These are phyloP conservation scores for Ananas comosus DNA, from an alignment of 176 grass and related monocot species.

Conservation along the genomic window DNA sequence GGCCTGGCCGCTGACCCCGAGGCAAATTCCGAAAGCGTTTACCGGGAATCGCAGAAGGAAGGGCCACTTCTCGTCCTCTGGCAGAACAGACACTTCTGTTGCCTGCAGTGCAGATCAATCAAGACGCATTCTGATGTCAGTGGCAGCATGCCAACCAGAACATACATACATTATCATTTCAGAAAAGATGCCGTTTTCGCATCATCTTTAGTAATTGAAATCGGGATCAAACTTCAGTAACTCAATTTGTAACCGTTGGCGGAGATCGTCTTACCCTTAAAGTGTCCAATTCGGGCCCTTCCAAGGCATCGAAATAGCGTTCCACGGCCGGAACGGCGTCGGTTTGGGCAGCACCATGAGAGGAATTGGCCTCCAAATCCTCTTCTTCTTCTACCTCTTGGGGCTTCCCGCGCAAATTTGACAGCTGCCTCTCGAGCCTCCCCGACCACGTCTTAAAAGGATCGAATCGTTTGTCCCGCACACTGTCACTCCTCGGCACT, in stretches of 20 bases:
- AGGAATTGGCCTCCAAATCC: not conserved
- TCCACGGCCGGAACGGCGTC: constrained; percentile 55
- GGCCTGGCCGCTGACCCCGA: constrained; percentile 82
- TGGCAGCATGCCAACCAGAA: no score
- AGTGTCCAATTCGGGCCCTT: constrained; percentile 95
- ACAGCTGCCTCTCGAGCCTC: constrained; percentile 70
- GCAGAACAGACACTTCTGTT: constrained; percentile 69
- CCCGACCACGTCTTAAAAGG: constrained; percentile 93
- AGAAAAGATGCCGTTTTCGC: no score
- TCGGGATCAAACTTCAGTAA: no score
- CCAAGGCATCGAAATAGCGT: constrained; percentile 83
- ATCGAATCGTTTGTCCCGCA: constrained; percentile 60
- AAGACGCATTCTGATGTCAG: no score
- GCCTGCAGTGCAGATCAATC: constrained; percentile 22
- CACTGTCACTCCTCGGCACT: constrained; percentile 17
- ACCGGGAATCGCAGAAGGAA: constrained; percentile 90
- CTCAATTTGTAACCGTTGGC: no score
- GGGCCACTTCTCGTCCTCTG: constrained; percentile 79
- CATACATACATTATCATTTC: no score
- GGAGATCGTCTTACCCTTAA: constrained; percentile 36
- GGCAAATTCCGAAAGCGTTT: constrained; percentile 78
- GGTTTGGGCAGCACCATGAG: constrained; percentile 26
- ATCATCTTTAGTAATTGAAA: no score
- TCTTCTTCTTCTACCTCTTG: constrained; percentile 19
- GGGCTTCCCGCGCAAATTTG: constrained; percentile 64